Base-by-base conservation (phyloP, 495 filamentous ascomycete species). In the Platismatia glauca region DNA sequence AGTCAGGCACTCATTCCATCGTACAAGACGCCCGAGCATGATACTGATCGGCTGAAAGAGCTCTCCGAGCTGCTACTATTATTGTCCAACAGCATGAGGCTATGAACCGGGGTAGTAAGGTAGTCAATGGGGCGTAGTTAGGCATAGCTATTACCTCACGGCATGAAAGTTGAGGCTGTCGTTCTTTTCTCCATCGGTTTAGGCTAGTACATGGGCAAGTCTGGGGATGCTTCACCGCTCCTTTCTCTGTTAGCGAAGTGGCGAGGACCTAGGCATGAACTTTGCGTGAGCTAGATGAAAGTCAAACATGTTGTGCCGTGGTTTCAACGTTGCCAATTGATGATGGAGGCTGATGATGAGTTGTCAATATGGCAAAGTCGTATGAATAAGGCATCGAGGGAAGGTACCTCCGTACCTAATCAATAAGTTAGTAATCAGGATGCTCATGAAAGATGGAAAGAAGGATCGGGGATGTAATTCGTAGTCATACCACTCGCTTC, bases 311-410 rank as follows among this genome's bases (percentile, higher is more conserved):
- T 61, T 50, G 58, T 58, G 61, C 57, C 61, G 58, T 64, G 37
- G 7, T 46, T 12, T 39, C 4, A 39, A 53, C 33, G 60, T 44
- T 27, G 16, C 29, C 29, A 44, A 57, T 46, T 58, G 27, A 58
- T 55, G n/a, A 24, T 35, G 12, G 29, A 55, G 38, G 55, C 31
- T 58, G 50, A 18, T 60, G 61, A 64, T 67, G 65, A 63, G 61
- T 67, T 67, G 65, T 63, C 61, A 67, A 43, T 58, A 55, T 37
- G 57, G 57, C 65, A 61, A 58, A 67, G 57, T 46, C 20, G 35
- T 57, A 43, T 7, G 50, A 15, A n/a, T 18, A 31, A 34, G 61
- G 18, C 24, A 55, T 4, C 24, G 20, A 55, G 20, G 24, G 8
- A n/a, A n/a, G n/a, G n/a, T n/a, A n/a, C n/a, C n/a, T n/a, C n/a